Evolutionary conservation across 2,329 filamentous ascomycete genomes (phyloP), one percentile per base, ranked within the genome.

Genomic region (Juglanconis juglandina): DNA sequence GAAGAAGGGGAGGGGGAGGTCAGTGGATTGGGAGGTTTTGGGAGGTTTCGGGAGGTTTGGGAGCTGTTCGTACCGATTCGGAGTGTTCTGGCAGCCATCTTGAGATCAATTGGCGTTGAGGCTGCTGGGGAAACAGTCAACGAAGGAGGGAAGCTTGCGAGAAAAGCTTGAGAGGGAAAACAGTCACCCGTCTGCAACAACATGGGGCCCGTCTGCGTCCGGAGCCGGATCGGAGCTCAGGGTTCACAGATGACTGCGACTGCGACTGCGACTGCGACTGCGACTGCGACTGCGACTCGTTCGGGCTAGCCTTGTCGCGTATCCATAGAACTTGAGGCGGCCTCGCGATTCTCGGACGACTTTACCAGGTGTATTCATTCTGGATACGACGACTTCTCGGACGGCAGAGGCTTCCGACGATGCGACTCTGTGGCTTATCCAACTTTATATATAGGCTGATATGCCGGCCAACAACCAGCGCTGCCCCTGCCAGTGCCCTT

Each of bases 11-110:
- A 17, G 11, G 35, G 48, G 10, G 5, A 13, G 42, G 52, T 60
- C 17, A 37, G n/a, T 48, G 47, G 32, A 59, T 46, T 32, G 46
- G 39, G 17, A 44, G 44, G 32, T 47, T 42, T 44, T n/a, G 34
- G 8, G 11, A 3, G 35, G 6, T 34, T n/a, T 11, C 13, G 32
- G 17, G 47, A 14, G 6, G n/a, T 10, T 35, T 37, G 17, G 53
- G 33, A 48, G 33, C 17, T 17, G 17, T 17, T 17, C 47, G 53
- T 73, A 88, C 87, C 87, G 76, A 90, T 90, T 74, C 86, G 82
- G 63, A 90, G 80, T 62, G 86, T 83, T 73, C 86, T 79, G 69
- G 86, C 79, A 71, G 86, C 86, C 85, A 87, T 86, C 69, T 66
- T 75, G 41, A 42, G 47, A 57, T 63, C 30, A 58, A 63, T 61